Evolutionary conservation across 2,329 filamentous ascomycete genomes (phyloP).

Genomic region (Lizonia empirigonia): DNA sequence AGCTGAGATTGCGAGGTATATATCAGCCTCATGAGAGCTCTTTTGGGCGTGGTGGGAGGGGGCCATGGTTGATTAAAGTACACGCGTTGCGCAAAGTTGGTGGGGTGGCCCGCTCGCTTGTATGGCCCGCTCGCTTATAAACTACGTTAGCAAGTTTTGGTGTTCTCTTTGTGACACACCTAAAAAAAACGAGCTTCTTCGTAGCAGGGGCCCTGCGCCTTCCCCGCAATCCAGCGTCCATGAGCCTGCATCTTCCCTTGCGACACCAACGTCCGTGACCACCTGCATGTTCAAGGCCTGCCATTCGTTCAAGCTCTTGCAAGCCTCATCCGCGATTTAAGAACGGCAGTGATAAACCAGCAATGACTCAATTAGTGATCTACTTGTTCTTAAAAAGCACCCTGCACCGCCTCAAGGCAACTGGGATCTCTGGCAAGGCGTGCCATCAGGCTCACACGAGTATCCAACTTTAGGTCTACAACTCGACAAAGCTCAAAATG

Average conservation of each 20-base stretch:
- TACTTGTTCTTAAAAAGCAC: too few species aligned
- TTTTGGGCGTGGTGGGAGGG: too few species aligned
- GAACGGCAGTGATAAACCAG: neutral
- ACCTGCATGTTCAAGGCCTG: neutral
- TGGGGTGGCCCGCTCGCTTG: too few species aligned
- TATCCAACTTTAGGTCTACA: neutral
- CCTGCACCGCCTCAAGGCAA: neutral
- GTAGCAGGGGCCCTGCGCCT: slow-evolving; percentile 1
- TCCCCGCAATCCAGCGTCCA: slow-evolving; percentile 3
- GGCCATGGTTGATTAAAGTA: too few species aligned
- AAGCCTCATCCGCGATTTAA: neutral
- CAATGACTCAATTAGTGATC: too few species aligned
- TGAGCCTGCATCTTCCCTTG: neutral
- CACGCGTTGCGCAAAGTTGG: too few species aligned
- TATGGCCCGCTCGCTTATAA: too few species aligned
- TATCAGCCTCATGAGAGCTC: too few species aligned
- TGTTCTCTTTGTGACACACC: too few species aligned
- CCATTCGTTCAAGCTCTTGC: neutral
- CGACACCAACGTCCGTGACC: neutral
- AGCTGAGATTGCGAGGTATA: too few species aligned
- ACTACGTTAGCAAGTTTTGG: too few species aligned
- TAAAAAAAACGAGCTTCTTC: too few species aligned
- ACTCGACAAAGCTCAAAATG: neutral
- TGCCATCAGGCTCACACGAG: neutral
- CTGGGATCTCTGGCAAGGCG: neutral